Evolutionary conservation across 2,329 filamentous ascomycete species (phyloP).

Genomic region (Venturia nashicola): DNA sequence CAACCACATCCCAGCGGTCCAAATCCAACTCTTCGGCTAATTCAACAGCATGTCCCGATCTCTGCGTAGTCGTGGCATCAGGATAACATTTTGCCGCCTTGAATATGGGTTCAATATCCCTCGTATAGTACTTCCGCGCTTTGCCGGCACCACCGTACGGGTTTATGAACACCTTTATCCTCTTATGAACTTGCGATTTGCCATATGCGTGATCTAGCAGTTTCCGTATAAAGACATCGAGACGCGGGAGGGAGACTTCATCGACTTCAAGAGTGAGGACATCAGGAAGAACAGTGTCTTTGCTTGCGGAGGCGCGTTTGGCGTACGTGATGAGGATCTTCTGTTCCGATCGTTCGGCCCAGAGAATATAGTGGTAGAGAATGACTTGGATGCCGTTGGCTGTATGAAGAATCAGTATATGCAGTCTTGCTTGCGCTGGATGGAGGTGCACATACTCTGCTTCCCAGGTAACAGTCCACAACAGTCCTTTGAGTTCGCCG

Average conservation of each 20-base stretch:
- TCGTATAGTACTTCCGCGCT: conserved; percentile 61
- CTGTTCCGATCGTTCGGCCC: conserved; percentile 51
- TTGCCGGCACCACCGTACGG: conserved; percentile 76
- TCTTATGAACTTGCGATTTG: conserved; percentile 53
- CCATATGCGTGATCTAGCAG: conserved; percentile 63
- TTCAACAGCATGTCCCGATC: conserved; percentile 65
- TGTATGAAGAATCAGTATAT: neutral
- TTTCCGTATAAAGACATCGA: conserved; percentile 47
- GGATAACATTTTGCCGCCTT: conserved; percentile 67
- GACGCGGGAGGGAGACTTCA: conserved; percentile 36
- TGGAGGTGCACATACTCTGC: neutral
- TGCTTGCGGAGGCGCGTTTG: conserved; percentile 37
- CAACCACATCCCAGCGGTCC: conserved; percentile 69
- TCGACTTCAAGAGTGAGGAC: conserved; percentile 50
- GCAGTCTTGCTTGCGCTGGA: neutral
- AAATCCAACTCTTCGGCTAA: conserved; percentile 67
- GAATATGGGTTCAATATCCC: conserved; percentile 69
- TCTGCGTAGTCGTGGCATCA: conserved; percentile 59
- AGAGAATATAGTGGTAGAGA: conserved; percentile 73
- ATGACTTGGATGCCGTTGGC: conserved; percentile 29
- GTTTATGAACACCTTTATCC: conserved; percentile 82
- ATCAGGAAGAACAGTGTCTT: conserved; percentile 47
- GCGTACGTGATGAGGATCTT: conserved; percentile 65
- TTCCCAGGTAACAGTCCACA: neutral
- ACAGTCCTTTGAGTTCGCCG: neutral